Percentiles rank a stretch among this genome's conserved stretches.
phyloP scores from a whole-genome alignment of 805 yeast species.

The Kodamaea neixiangensis region DNA sequence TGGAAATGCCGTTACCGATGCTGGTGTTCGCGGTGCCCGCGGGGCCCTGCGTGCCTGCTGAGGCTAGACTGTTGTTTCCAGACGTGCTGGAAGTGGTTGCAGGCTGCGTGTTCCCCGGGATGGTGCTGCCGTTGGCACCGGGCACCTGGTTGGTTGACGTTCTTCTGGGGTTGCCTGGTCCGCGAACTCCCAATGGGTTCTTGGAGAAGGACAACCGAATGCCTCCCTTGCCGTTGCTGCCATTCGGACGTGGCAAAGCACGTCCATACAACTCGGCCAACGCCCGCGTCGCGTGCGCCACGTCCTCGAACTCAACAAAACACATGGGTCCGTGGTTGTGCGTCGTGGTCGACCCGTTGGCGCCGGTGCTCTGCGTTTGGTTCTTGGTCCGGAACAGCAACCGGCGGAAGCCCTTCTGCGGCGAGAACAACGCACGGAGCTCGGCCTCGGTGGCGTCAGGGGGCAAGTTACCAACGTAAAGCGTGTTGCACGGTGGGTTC shows the following conservation, averaged over 20 bases:
- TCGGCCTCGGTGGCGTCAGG: slow-evolving; percentile 96
- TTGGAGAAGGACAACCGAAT: slow-evolving; percentile 91
- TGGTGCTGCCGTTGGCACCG: slow-evolving; percentile 13
- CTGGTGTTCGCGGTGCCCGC: slow-evolving; percentile 15
- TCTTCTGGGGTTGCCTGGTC: slow-evolving; percentile 52
- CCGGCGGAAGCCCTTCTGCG: slow-evolving; percentile 90
- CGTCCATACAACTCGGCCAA: slow-evolving; percentile 92
- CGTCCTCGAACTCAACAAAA: slow-evolving; percentile 97
- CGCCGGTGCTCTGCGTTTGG: slow-evolving; percentile 26
- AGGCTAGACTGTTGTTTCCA: slow-evolving; percentile 6
- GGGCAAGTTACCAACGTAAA: slow-evolving; percentile 95
- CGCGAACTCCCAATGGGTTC: slow-evolving; percentile 96
- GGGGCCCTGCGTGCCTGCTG: slow-evolving; percentile 12
- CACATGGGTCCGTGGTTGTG: slow-evolving; percentile 95
- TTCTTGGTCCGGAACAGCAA: slow-evolving; percentile 85
- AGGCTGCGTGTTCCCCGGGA: slow-evolving; percentile 10
- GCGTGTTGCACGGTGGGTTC: slow-evolving; percentile 96
- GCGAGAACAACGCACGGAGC: slow-evolving; percentile 79
- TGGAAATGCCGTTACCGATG: slow-evolving; percentile 7
- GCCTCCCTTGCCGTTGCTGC: slow-evolving; percentile 81
- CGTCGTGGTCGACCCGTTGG: slow-evolving; percentile 25
- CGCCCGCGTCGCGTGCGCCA: slow-evolving; percentile 89
- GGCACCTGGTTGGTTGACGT: slow-evolving; percentile 32
- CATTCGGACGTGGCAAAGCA: slow-evolving; percentile 79
- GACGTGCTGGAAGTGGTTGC: slow-evolving; percentile 4